Base-by-base conservation (phyloP, 169 alveolate species). In the Toxoplasma gondii region DNA sequence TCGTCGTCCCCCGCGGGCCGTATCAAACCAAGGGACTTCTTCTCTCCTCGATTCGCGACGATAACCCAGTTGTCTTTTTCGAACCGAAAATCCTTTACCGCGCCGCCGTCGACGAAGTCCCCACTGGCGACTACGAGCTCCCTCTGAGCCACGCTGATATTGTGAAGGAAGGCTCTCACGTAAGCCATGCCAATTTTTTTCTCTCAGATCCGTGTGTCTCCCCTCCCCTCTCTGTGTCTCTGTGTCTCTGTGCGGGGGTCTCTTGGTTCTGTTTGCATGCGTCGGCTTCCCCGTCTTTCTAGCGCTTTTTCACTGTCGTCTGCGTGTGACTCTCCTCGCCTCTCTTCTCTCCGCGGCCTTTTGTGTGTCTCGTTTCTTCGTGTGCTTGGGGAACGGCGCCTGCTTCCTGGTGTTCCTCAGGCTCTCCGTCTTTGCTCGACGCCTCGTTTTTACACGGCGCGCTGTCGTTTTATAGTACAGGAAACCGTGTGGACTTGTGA, bases 31-130 rank as follows among this genome's bases (percentile, higher is more conserved):
- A 99, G 95, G 99, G 99, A 36, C 94, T 97, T 94, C 94, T 98
- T 82, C 96, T 98, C 58, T 95, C 96, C 43, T 97, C 98, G 54
- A 98, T 98, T 64, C 96, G 97, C 67, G 97, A 98, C 95, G 96
- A 98, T 29, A 98, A 98, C 96, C 99, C 99, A 44, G 99, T 98
- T 44, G 90, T 99, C 45, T 99, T 99, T 98, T 99, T 99, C 95
- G 99, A 99, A 95, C 99, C 99, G n/a, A 99, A 99, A 95, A 98
- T 98, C 88, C 97, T 99, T 10, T 99, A 99, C 97, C 98, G 99
- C 92, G 97, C 98, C n/a, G 98, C 99, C 10, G 99, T 98, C 39
- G 99, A 98, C 93, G 99, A 98, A 58, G 99, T 96, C 17, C 99
- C 99, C 44, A 96, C 96, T 31, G 99, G 97, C 29, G 98, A 97